Evolutionary conservation across 257 asterid species (phyloP).

Genomic region (Ilex asprella): DNA sequence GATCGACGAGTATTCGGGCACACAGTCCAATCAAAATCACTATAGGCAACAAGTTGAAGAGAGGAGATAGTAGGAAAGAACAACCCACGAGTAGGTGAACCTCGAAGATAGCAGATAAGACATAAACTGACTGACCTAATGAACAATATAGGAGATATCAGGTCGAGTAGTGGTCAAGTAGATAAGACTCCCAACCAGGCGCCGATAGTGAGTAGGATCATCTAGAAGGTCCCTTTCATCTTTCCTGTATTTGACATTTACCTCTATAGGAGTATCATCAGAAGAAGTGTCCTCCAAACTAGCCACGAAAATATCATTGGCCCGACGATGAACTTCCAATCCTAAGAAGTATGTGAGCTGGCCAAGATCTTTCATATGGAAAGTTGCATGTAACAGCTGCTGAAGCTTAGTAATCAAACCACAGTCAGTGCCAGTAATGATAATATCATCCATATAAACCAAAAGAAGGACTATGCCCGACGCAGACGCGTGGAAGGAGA

Average conservation of each 20-base stretch:
- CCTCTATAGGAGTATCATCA: not conserved
- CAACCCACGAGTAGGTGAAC: not conserved
- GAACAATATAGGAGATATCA: not conserved
- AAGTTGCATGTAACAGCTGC: too few relatives aligned
- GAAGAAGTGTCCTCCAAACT: not conserved
- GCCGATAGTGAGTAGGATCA: not conserved
- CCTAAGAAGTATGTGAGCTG: not conserved
- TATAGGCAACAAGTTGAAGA: not conserved
- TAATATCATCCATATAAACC: too few relatives aligned
- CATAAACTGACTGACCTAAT: not conserved
- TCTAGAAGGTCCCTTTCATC: not conserved
- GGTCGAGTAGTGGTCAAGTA: not conserved
- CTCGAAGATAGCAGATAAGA: not conserved
- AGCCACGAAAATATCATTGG: not conserved
- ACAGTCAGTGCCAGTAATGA: too few relatives aligned
- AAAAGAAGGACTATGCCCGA: too few relatives aligned
- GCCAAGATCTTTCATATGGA: too few relatives aligned
- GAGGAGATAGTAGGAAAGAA: not conserved
- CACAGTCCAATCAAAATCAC: too few relatives aligned
- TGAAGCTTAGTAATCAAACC: too few relatives aligned
- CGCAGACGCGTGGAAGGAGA: too few relatives aligned
- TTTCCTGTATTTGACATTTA: not conserved
- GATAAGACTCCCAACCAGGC: not conserved
- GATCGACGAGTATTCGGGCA: too few relatives aligned
- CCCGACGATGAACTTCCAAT: not conserved